Percentiles rank a stretch among this genome's conserved stretches.
Conservation (phyloP, 2,329 filamentous ascomycete genomes). For the Xylariaceae sp. region DNA sequence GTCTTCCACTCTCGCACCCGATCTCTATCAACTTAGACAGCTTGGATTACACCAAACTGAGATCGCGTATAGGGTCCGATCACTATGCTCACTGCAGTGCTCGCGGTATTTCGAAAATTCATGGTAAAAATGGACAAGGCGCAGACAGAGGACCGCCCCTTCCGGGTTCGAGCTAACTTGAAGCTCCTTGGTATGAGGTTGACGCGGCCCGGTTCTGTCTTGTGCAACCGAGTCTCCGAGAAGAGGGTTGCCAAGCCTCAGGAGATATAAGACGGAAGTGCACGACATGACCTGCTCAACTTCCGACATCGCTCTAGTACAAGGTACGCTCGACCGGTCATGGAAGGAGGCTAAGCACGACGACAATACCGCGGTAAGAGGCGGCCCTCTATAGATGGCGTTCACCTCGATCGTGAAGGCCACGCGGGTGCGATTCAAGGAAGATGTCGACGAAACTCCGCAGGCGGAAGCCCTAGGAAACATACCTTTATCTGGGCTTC, state of each 20-base stretch:
- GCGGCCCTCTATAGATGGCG: slow-evolving; percentile 20
- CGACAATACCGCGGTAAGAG: slow-evolving; percentile 20
- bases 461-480: slow-evolving; percentile 74
- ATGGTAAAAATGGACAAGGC: slow-evolving; percentile 17
- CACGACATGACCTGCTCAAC: slow-evolving; percentile 56
- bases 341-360: slow-evolving; percentile 37
- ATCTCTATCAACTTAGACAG: too few relatives aligned
- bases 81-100: slow-evolving; percentile 50
- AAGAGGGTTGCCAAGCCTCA: slow-evolving; percentile 50
- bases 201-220: slow-evolving; percentile 25
- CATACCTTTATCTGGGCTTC: slow-evolving; percentile 99
- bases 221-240: slow-evolving; percentile 22
- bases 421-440: slow-evolving; percentile 31
- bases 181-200: slow-evolving; percentile 19
- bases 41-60: background rate
- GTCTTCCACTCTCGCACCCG: too few relatives aligned
- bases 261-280: slow-evolving; percentile 36
- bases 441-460: slow-evolving; percentile 66
- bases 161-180: slow-evolving; percentile 17
- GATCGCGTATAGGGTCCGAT: slow-evolving; percentile 13
- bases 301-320: slow-evolving; percentile 37
- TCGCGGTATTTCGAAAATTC: slow-evolving; percentile 36
- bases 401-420: slow-evolving; percentile 28
- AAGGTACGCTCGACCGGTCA: slow-evolving; percentile 19
- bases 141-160: slow-evolving; percentile 11